These are phyloP conservation scores for Kentomonas sorsogonicus DNA, from an alignment of 208 protist genomes.

Conservation along the genomic window DNA sequence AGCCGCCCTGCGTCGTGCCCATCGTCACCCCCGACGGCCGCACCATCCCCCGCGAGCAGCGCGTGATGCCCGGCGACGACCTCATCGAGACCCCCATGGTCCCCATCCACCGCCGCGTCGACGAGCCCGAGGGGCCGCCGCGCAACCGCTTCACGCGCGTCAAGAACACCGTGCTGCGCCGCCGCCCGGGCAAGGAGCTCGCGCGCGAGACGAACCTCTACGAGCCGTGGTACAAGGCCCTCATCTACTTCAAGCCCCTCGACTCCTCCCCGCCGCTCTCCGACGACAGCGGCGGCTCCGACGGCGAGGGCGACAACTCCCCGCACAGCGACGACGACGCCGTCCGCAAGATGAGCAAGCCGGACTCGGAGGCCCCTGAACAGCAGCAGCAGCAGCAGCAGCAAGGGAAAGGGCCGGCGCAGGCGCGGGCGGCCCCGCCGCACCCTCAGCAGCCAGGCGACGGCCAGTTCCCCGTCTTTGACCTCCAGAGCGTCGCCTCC, in stretches of 20 bases:
- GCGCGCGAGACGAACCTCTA: too few relatives aligned
- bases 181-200: background rate
- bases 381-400: too few relatives aligned
- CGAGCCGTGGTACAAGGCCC: slow-evolving; percentile 13
- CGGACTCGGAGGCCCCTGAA: too few relatives aligned
- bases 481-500: too few relatives aligned
- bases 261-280: slow-evolving; percentile 8
- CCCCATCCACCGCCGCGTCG: background rate
- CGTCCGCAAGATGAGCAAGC: too few relatives aligned
- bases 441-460: too few relatives aligned
- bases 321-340: background rate
- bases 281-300: background rate
- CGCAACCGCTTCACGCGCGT: background rate
- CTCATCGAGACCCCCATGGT: slow-evolving; percentile 19
- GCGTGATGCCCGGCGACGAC: slow-evolving; percentile 12
- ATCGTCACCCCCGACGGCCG: slow-evolving; percentile 15
- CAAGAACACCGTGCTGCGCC: background rate
- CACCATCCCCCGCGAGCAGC: slow-evolving; percentile 18
- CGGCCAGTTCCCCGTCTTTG: too few relatives aligned
- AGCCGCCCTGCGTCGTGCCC: slow-evolving; percentile 16
- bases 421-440: too few relatives aligned
- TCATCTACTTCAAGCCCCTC: slow-evolving; percentile 17
- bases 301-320: background rate
- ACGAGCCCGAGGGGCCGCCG: background rate
- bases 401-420: too few relatives aligned